These are phyloP conservation scores for Stellera chamaejasme DNA, from an alignment of 345 rosid species.

Conservation along the genomic window DNA sequence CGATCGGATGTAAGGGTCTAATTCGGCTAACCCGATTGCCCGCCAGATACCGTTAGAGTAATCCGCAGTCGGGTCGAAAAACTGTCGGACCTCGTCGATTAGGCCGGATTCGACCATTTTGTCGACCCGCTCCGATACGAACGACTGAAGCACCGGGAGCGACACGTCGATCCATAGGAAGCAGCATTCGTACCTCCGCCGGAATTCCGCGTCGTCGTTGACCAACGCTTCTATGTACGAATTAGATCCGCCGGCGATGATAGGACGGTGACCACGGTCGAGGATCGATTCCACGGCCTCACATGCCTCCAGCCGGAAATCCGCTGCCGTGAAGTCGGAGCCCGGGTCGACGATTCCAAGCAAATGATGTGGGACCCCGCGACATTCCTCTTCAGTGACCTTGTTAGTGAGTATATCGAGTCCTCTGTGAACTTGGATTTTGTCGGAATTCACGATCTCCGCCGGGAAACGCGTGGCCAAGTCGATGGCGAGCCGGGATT, in stretches of 20 bases:
- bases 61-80: constrained; percentile 45
- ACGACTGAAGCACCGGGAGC: constrained; percentile 43
- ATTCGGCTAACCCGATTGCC: constrained; percentile 73
- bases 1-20: constrained; percentile 44
- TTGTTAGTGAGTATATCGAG: constrained; percentile 67
- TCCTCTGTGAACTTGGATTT: constrained; percentile 80
- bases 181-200: constrained; percentile 53
- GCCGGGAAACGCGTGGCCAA: constrained; percentile 63
- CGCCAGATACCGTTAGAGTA: constrained; percentile 58
- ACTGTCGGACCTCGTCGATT: constrained; percentile 49
- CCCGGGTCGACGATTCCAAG: constrained; percentile 49
- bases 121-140: constrained; percentile 66
- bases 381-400: constrained; percentile 65
- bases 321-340: constrained; percentile 44
- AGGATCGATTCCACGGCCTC: constrained; percentile 33
- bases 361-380: constrained; percentile 72
- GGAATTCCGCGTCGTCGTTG: constrained; percentile 47
- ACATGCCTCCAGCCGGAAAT: constrained; percentile 40
- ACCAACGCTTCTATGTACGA: constrained; percentile 69
- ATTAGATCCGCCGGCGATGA: constrained; percentile 88
- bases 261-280: constrained; percentile 40
- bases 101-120: constrained; percentile 65
- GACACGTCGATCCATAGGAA: constrained; percentile 84
- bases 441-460: constrained; percentile 77
- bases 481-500: constrained; percentile 79